These are phyloP conservation scores for Candida xiaguanensis DNA, from an alignment of 805 yeast genomes.

Conservation along the genomic window DNA sequence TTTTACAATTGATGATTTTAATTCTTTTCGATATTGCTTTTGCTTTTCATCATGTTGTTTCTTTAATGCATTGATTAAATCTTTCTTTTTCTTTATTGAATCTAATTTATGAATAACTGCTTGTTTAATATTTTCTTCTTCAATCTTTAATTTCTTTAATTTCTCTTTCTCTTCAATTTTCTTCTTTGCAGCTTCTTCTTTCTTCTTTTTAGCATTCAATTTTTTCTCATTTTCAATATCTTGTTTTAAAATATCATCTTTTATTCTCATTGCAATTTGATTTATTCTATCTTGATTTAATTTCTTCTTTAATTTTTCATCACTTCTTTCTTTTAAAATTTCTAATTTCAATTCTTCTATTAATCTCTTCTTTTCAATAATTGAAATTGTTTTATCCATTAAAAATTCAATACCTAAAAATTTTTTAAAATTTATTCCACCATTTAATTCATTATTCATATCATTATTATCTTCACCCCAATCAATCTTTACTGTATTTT, in stretches of 20 bases:
- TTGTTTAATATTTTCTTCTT: background rate
- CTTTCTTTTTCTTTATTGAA: background rate
- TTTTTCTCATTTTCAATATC: background rate
- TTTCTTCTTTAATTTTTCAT: background rate
- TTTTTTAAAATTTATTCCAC: background rate
- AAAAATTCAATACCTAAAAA: background rate
- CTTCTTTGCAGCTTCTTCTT: background rate
- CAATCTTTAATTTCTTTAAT: background rate
- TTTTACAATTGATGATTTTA: background rate
- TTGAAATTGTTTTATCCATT: conserved; percentile 1
- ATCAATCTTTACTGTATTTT: background rate
- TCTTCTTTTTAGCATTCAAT: background rate
- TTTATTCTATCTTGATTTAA: conserved; percentile 2
- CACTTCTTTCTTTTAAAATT: background rate
- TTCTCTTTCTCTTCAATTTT: background rate
- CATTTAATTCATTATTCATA: background rate
- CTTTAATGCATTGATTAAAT: background rate
- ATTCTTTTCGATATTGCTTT: background rate
- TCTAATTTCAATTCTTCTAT: background rate
- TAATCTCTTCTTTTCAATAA: background rate
- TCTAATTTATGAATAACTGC: background rate
- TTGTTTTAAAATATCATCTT: background rate
- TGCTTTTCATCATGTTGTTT: background rate
- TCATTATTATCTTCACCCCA: conserved; percentile 4
- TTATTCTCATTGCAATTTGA: conserved; percentile 1